Evolutionary conservation across 2,329 filamentous ascomycete species (phyloP), one percentile per base, ranked within the genome.

Genomic region (Claviceps arundinis): DNA sequence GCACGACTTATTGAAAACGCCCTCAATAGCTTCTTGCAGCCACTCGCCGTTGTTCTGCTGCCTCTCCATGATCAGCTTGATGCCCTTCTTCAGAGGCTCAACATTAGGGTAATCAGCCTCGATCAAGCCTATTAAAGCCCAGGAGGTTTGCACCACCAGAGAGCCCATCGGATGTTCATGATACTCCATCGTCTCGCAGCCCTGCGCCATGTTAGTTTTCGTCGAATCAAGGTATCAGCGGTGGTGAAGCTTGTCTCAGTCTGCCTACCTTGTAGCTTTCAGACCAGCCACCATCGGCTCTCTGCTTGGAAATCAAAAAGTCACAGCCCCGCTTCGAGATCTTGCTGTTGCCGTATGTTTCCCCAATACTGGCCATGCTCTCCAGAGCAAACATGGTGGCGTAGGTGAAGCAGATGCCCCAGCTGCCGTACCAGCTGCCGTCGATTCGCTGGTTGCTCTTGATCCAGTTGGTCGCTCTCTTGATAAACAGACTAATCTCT

Each of bases 341-440:
- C 5, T 78, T 72, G 60, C 85, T 90, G 56, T 82, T 95, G 37
- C 72, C 71, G 58, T 93, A 94, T 3, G 77, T 87, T 69, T 97
- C 89, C 5, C 90, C 90, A 4, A 89, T 81, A 47, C 82, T 85
- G 5, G 81, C 78, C 59, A 98, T 74, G 56, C 87, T 89, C 65
- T 97, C 91, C 1, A 97, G 75, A 0, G 90, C 90, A 70, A 98
- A 98, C 89, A 97, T 94, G 57, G 82, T 87, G 1, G 90, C 93
- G 64, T 98, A 98, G 0, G 90, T 96, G 68, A 95, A 98, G 71
- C 93, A 98, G 61, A 98, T 94, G 50, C 88, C 93, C 93, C 93
- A 98, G 64, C 82, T 89, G 46, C 93, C 93, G 64, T 98, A 97
- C 93, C 93, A 98, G 55, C 85, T 86, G n/a, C 93, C 93, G 59